Conservation (phyloP, 2,329 filamentous ascomycete species). For the Ustilaginoidea virens region DNA sequence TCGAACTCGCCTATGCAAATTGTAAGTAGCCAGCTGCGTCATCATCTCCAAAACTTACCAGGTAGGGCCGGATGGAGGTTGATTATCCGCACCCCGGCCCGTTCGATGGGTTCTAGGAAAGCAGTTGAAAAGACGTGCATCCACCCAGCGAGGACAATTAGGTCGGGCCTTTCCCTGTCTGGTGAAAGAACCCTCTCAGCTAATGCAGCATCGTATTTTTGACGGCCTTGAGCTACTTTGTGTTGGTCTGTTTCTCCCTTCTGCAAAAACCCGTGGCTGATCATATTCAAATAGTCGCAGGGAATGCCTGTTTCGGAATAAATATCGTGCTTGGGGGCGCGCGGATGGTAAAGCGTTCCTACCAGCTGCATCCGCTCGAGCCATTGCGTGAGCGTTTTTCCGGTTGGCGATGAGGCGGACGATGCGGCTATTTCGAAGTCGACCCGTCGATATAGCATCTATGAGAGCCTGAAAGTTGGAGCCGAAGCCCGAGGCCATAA, state of each 20-base stretch:
- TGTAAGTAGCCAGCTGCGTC: conserved; percentile 1
- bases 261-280: conserved; percentile 48
- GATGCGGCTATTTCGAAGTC: conserved; percentile 27
- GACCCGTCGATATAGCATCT: conserved; percentile 25
- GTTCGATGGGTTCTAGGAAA: conserved; percentile 55
- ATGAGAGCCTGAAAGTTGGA: conserved; percentile 66
- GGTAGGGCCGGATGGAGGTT: conserved; percentile 70
- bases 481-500: conserved; percentile 59
- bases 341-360: too few species aligned
- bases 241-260: conserved; percentile 21
- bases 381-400: conserved; percentile 27
- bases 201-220: conserved; percentile 60
- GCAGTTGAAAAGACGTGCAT: conserved; percentile 65
- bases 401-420: conserved; percentile 33
- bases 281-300: conserved; percentile 67
- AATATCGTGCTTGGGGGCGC: too few species aligned
- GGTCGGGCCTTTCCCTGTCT: conserved; percentile 40
- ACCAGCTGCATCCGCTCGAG: conserved; percentile 28
- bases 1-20: conserved; percentile 48
- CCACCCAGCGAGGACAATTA: conserved; percentile 74
- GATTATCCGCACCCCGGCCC: conserved; percentile 51
- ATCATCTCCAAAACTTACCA: conserved; percentile 22
- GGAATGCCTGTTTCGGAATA: conserved; percentile 27
- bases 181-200: conserved; percentile 45
- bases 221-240: conserved; percentile 48